A percentile compares a stretch with the other conserved stretches of the same genome.
These are phyloP conservation scores for Sporisorium reilianum DNA, from an alignment of 1,284 basidiomycete genomes.

Conservation along the genomic window DNA sequence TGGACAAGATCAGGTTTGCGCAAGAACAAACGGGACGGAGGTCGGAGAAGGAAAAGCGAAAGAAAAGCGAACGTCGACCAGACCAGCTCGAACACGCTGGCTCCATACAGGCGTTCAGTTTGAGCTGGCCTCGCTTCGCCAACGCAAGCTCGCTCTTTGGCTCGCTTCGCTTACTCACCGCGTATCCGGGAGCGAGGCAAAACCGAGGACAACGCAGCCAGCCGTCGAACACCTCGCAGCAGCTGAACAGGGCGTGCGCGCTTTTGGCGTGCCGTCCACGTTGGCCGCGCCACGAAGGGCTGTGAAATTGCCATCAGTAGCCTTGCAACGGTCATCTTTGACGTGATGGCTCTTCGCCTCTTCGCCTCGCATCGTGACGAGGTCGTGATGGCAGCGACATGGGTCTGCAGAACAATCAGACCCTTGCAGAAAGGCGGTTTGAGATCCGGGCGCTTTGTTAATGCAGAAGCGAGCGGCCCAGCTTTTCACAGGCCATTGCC, in stretches of 20 bases:
- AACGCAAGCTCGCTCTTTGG: constrained; percentile 2
- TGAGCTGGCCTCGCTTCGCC: constrained; percentile 3
- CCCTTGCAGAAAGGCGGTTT: constrained; percentile 11
- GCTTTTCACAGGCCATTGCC: background rate
- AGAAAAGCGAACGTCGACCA: background rate
- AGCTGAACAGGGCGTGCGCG: background rate
- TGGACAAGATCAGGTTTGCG: background rate
- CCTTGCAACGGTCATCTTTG: background rate
- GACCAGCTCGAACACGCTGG: background rate
- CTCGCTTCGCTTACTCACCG: constrained; percentile 14
- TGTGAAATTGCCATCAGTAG: background rate
- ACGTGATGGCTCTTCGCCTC: background rate
- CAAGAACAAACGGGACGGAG: background rate
- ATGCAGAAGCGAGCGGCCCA: background rate
- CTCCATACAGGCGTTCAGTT: too few species aligned
- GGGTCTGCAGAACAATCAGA: background rate
- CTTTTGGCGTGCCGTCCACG: background rate
- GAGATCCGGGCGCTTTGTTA: background rate
- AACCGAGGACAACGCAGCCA: constrained; percentile 6
- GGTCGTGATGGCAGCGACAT: background rate
- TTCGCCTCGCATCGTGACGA: background rate
- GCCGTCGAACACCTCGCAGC: background rate
- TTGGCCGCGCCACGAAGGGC: background rate
- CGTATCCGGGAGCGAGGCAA: background rate
- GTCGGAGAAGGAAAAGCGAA: background rate